Percentiles rank a stretch among this genome's conserved stretches.
These are phyloP conservation scores for Rhytidiadelphus loreus DNA, from an alignment of 225 moss, liverwort and hornwort species.

Conservation along the genomic window DNA sequence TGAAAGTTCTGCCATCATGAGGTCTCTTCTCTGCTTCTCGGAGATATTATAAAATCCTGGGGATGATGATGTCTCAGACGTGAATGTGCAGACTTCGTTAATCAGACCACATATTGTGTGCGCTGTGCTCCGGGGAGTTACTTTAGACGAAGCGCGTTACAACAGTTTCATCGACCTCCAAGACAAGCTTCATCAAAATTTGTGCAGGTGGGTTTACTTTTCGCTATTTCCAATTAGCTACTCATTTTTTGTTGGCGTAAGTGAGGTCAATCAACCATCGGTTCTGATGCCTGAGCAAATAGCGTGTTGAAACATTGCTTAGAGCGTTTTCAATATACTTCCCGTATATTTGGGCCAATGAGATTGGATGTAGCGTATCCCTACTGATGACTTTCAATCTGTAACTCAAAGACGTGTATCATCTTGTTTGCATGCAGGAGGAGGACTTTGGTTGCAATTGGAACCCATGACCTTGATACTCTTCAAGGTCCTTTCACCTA, in stretches of 20 bases:
- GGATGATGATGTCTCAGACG: not conserved
- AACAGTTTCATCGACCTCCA: constrained; percentile 95
- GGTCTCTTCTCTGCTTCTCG: not conserved
- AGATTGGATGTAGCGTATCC: not conserved
- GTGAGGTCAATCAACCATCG: not conserved
- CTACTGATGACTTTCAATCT: not conserved
- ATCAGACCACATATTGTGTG: constrained; percentile 77
- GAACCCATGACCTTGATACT: constrained; percentile 86
- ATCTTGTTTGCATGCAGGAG: constrained; percentile 39
- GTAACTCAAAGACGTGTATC: not conserved
- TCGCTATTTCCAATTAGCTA: not conserved
- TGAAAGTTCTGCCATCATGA: not conserved
- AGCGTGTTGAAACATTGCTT: not conserved
- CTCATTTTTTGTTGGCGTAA: not conserved
- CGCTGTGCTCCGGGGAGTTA: constrained; percentile 78
- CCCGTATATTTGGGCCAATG: not conserved
- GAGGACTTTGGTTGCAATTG: constrained; percentile 95
- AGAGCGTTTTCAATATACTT: not conserved
- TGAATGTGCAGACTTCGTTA: constrained; percentile 52
- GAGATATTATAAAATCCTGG: not conserved
- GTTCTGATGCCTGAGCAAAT: not conserved
- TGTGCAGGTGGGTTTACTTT: constrained; percentile 57
- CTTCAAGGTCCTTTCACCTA: constrained; percentile 88
- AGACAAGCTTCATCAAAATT: constrained; percentile 91
- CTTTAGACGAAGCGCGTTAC: constrained; percentile 60